These are phyloP conservation scores for Epicoccum sorghinum DNA, from an alignment of 2,329 filamentous ascomycete genomes.

Conservation along the genomic window DNA sequence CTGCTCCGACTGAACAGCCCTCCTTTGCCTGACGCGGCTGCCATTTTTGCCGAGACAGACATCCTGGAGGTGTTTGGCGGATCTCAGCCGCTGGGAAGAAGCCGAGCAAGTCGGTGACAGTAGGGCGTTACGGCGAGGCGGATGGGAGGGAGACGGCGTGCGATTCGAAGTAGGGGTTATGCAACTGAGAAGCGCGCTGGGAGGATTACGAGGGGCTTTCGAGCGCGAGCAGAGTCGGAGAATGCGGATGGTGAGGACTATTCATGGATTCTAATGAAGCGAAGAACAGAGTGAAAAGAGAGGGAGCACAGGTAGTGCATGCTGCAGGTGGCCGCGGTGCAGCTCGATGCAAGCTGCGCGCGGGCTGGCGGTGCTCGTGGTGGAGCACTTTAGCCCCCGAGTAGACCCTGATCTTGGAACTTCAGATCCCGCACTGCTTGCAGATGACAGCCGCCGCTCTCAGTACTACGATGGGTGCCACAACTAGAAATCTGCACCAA, in stretches of 20 bases:
- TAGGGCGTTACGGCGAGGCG: slow-evolving; percentile 7
- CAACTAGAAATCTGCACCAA: no score
- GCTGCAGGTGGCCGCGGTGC: slow-evolving; percentile 32
- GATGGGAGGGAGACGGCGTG: slow-evolving; percentile 1
- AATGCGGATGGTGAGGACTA: slow-evolving; percentile 16
- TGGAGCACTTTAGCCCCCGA: slow-evolving; percentile 23
- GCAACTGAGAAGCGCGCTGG: slow-evolving; percentile 28
- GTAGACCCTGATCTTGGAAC: slow-evolving; percentile 3
- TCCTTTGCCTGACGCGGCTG: slow-evolving; percentile 45
- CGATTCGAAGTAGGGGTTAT: slow-evolving; percentile 32
- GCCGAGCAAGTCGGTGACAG: slow-evolving; percentile 33
- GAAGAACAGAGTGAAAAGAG: slow-evolving; percentile 6
- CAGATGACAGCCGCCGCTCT: background rate
- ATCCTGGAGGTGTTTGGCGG: slow-evolving; percentile 35
- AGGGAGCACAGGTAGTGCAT: slow-evolving; percentile 18
- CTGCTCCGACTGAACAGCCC: slow-evolving; percentile 51
- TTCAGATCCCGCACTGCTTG: background rate
- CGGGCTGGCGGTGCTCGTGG: slow-evolving; percentile 25
- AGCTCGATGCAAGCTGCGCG: slow-evolving; percentile 34
- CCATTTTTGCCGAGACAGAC: slow-evolving; percentile 44
- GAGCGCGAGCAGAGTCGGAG: slow-evolving; percentile 33
- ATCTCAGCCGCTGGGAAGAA: slow-evolving; percentile 40
- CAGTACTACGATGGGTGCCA: no score
- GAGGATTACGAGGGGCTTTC: slow-evolving; percentile 22
- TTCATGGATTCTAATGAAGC: slow-evolving; percentile 23